Base-by-base conservation (phyloP, 2,329 filamentous ascomycete genomes). In the Fusarium penzigii region DNA sequence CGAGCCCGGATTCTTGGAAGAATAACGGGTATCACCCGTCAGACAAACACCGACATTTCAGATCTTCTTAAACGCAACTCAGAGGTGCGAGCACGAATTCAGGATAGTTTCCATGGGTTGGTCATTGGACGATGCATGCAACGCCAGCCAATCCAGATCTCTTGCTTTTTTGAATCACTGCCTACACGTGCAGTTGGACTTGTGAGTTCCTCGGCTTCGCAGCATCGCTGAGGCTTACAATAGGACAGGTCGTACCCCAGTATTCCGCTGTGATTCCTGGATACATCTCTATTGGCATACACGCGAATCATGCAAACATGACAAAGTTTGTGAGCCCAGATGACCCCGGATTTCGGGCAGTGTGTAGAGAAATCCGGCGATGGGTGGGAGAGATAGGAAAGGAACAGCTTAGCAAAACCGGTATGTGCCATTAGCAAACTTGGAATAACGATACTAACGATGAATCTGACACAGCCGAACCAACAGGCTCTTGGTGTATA, bases 131-230 rank as follows among this genome's bases (percentile, higher is more conserved):
- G 59, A 0, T 32, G 42, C 3, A 55, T 20, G 6, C 38, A 44
- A 0, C 38, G 42, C 11, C 16, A 0, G 39, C 2, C 6, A n/a
- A 58, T 62, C 9, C 46, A 58, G 0, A 60, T 62, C 2, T 48
- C 46, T 3, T 62, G 59, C 8, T 62, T 62, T 17, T 62, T 62
- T 11, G 59, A 62, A 34, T 54, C 62, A 29, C 32, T 62, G 0
- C 59, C 59, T 0, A 45, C 51, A 2, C 1, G n/a, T n/a, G n/a
- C n/a, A n/a, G n/a, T n/a, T n/a, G n/a, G n/a, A n/a, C n/a, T n/a
- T n/a, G n/a, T n/a, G n/a, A n/a, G n/a, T n/a, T n/a, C n/a, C n/a
- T n/a, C n/a, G n/a, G n/a, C n/a, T n/a, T n/a, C n/a, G n/a, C n/a
- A n/a, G n/a, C n/a, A n/a, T n/a, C n/a, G n/a, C n/a, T n/a, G n/a